Evolutionary conservation across 768 basidiomycete genomes (phyloP), one percentile per base, ranked within the genome.

Genomic region (button mushroom (Agaricus bisporus)): DNA sequence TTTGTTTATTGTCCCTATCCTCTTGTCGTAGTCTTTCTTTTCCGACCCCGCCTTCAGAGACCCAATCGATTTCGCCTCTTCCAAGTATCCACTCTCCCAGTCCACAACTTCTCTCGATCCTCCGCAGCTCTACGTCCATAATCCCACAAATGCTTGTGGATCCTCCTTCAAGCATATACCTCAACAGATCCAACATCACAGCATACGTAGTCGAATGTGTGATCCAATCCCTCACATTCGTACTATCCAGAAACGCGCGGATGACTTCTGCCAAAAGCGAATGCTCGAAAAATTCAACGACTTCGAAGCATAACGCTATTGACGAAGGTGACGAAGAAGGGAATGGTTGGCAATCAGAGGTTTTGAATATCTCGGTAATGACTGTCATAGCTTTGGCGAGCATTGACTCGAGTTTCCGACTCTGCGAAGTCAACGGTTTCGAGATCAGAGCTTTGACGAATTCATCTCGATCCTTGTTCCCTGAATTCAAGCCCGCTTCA

Each of bases 221-320:
- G 49, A 73, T 59, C 72, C 71, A 73, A 56, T 70, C 67, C 20
- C 61, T 63, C 39, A 66, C 63, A 22, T 65, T 68, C 29, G 59
- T 61, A 55, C 68, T 67, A 46, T 54, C 52, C 18, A 73, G 59
- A 57, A 69, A 70, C 5, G 49, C 59, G 43, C 68, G 63, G 6
- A 73, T 56, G 4, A 70, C 65, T 45, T 68, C 66, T 1, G 67
- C 67, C n/a, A 72, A 60, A 48, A 37, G 59, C 26, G 57, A 70
- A 58, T 17, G 51, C 51, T 54, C 53, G 9, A 54, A 54, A 9
- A 42, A 2, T 5, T 42, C 42, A 6, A 29, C 50, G 12, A 51
- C 20, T 28, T 47, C 18, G 38, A 22, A 5, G 28, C 14, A 17
- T 36, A 11, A 9, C 20, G 29, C 8, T 15, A 8, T n/a, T 18